Conservation (phyloP, 768 basidiomycete genomes). For the Artomyces pyxidatus region DNA sequence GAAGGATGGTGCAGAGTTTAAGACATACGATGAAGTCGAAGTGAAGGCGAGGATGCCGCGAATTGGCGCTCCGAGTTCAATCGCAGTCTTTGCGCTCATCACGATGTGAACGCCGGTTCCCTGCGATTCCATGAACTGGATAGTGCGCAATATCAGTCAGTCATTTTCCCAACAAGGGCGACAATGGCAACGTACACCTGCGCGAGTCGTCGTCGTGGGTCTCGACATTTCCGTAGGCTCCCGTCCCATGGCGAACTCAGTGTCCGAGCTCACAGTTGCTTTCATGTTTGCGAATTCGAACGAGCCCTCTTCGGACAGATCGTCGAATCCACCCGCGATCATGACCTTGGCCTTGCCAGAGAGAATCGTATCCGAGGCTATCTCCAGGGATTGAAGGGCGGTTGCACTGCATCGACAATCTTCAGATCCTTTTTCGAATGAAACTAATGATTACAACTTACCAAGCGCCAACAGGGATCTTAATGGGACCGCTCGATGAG, state of each 20-base stretch:
- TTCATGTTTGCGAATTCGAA: conserved; percentile 99
- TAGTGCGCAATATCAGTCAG: conserved; percentile 3
- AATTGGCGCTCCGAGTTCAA: conserved; percentile 90
- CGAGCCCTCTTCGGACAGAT: conserved; percentile 96
- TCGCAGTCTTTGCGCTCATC: conserved; percentile 94
- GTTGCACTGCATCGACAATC: conserved; percentile 56
- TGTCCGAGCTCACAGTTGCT: conserved; percentile 94
- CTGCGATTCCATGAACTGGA: conserved; percentile 90
- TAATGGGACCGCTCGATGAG: conserved; percentile 96
- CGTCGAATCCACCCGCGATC: conserved; percentile 98
- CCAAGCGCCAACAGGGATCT: conserved; percentile 99
- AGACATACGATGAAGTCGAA: conserved; percentile 84
- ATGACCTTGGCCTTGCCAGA: conserved; percentile 98
- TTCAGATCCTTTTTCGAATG: conserved; percentile 4
- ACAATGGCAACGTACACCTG: conserved; percentile 55
- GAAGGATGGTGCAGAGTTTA: neutral
- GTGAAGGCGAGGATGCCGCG: conserved; percentile 93
- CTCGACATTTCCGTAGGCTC: conserved; percentile 99
- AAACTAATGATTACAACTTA: conserved; percentile 28
- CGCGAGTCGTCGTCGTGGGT: conserved; percentile 90
- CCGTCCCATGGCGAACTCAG: conserved; percentile 97
- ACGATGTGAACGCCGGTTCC: conserved; percentile 95
- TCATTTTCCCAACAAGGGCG: conserved; percentile 2
- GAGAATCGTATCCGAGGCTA: conserved; percentile 91
- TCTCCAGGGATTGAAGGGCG: conserved; percentile 94